Evolutionary conservation across 225 moss, liverwort and hornwort species (phyloP).

Genomic region (Ulota crispa): DNA sequence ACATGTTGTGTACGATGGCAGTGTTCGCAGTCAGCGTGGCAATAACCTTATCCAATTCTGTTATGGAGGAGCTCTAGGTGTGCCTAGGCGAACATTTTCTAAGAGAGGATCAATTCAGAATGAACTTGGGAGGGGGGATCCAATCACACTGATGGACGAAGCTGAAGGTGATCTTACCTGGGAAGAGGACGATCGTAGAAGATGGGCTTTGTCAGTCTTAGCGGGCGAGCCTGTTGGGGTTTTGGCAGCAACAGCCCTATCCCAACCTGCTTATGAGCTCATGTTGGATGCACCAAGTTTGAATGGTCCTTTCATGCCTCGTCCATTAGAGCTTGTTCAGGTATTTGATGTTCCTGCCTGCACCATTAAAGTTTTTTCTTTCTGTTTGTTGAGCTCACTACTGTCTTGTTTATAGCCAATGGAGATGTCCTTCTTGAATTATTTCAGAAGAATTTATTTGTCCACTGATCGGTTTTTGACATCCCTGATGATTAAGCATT

Average conservation of each 20-base stretch:
- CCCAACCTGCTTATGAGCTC: slow-evolving; percentile 82
- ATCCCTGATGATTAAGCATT: not conserved
- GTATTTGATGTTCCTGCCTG: slow-evolving; percentile 36
- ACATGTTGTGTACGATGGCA: slow-evolving; percentile 76
- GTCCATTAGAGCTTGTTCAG: slow-evolving; percentile 80
- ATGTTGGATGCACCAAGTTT: slow-evolving; percentile 75
- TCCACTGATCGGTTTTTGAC: not conserved
- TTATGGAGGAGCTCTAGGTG: slow-evolving; percentile 63
- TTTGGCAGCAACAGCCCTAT: slow-evolving; percentile 77
- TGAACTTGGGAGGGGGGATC: slow-evolving; percentile 14
- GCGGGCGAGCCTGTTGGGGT: slow-evolving; percentile 94
- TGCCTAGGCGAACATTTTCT: not conserved
- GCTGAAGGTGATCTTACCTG: slow-evolving; percentile 21
- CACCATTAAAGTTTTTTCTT: not conserved
- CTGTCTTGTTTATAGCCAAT: not conserved
- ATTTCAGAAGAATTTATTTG: not conserved
- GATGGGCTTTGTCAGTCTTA: slow-evolving; percentile 51
- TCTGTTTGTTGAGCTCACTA: not conserved
- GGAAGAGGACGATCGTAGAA: slow-evolving; percentile 36
- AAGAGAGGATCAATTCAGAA: slow-evolving; percentile 39
- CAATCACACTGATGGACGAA: not conserved
- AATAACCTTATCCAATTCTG: slow-evolving; percentile 69
- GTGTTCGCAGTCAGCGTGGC: slow-evolving; percentile 72
- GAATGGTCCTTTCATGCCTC: slow-evolving; percentile 55
- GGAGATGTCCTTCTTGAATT: not conserved